A percentile compares a stretch with the other conserved stretches of the same genome.
These are phyloP conservation scores for Kluyveromyces starmeri DNA, from an alignment of 805 yeast genomes.

Conservation along the genomic window DNA sequence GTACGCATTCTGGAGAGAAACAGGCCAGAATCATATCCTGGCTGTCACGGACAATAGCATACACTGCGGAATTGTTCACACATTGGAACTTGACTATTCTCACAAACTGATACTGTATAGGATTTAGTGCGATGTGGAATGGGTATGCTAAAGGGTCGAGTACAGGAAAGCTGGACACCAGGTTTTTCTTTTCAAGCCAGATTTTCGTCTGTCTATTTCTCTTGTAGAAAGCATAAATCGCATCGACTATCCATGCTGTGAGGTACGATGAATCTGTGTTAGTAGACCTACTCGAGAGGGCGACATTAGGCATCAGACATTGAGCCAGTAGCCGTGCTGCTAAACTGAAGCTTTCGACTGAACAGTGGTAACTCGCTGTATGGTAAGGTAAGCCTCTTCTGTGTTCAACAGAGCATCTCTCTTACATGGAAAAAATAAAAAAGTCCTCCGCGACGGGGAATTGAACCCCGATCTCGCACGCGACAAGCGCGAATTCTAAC, in stretches of 20 bases:
- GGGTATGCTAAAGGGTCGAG: not conserved
- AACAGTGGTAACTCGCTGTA: no score
- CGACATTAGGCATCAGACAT: constrained; percentile 15
- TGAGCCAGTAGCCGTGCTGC: not conserved
- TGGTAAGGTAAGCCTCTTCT: no score
- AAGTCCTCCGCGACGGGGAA: constrained; percentile 24
- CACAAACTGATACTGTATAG: constrained; percentile 12
- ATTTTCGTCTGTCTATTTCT: not conserved
- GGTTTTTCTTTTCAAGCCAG: not conserved
- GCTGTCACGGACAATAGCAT: constrained; percentile 21
- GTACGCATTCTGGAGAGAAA: constrained; percentile 23
- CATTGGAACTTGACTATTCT: constrained; percentile 19
- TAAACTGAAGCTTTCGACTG: no score
- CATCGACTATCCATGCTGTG: constrained; percentile 17
- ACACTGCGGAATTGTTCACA: constrained; percentile 16
- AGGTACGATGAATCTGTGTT: constrained; percentile 18
- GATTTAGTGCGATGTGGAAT: not conserved
- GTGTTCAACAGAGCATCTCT: no score
- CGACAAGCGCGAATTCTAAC: constrained; percentile 24
- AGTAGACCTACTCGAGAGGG: constrained; percentile 10
- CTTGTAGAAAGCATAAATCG: constrained; percentile 5
- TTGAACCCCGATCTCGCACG: constrained; percentile 24
- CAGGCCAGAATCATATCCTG: constrained; percentile 8
- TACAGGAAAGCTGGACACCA: not conserved
- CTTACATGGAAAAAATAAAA: no score